Evolutionary conservation across 2,329 filamentous ascomycete species (phyloP).

Genomic region (Alternaria infectoria): DNA sequence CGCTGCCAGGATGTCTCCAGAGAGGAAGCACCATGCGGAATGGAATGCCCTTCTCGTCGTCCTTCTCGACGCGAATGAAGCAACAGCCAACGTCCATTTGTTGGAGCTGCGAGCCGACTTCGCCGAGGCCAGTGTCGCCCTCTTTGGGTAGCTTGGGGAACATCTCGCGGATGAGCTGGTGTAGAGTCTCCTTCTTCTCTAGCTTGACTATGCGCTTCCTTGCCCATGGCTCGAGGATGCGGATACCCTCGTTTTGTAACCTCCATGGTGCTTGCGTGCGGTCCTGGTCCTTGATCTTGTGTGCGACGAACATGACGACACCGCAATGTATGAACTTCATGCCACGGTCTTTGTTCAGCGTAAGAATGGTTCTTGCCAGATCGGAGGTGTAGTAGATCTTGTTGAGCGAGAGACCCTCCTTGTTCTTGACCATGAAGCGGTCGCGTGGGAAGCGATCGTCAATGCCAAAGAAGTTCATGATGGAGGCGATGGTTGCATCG

Average conservation of each 20-base stretch:
- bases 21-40: constrained; percentile 89
- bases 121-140: constrained; percentile 76
- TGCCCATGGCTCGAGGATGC: constrained; percentile 89
- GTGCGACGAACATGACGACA: constrained; percentile 84
- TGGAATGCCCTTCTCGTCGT: constrained; percentile 66
- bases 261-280: constrained; percentile 91
- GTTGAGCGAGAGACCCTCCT: constrained; percentile 83
- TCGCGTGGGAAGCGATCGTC: constrained; percentile 84
- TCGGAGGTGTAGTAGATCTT: constrained; percentile 95
- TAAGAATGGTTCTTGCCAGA: constrained; percentile 83
- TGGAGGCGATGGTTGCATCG: constrained; percentile 76
- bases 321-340: constrained; percentile 97
- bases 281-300: constrained; percentile 88
- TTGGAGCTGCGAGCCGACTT: constrained; percentile 83
- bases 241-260: constrained; percentile 92
- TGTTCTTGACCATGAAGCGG: constrained; percentile 96
- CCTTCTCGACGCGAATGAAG: constrained; percentile 82
- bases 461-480: constrained; percentile 85
- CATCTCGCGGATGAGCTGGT: constrained; percentile 88
- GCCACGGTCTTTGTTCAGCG: constrained; percentile 84
- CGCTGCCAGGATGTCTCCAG: constrained; percentile 89
- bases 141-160: constrained; percentile 85
- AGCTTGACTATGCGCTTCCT: constrained; percentile 79
- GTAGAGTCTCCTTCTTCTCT: constrained; percentile 78
- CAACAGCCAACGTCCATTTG: constrained; percentile 89